Evolutionary conservation across 108 stramenopile species (phyloP), one percentile per base, ranked within the genome.

Genomic region (Mayamaea pseudoterrestris): DNA sequence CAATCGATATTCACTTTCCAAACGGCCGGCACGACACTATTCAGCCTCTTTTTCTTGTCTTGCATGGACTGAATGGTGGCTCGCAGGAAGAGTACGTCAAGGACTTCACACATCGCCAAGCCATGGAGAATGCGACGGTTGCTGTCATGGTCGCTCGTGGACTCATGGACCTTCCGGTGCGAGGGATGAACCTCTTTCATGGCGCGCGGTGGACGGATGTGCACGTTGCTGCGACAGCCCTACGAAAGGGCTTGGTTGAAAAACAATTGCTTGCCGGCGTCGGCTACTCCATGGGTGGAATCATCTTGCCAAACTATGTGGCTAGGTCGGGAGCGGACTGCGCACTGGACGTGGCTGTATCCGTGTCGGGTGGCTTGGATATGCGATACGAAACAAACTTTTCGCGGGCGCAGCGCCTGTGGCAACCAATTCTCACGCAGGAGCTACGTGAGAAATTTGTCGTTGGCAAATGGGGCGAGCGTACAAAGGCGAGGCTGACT

Each of bases 1-100:
- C 87, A 5, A 43, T 95, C 21, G 91, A 95, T 58, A 53, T 90
- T 41, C 61, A 74, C n/a, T 76, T 91, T 55, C 87, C 93, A 13
- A 29, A 20, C 16, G 37, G 20, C 0, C 60, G 76, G 9, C 74
- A 78, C 20, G 50, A 83, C 40, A 18, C 40, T 0, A 41, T 48
- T 11, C 69, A 76, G 39, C 91, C 91, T 5, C 60, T 93, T 8
- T 91, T 87, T 66, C 25, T 95, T 3, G 60, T 95, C 0, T 56
- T 95, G 28, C 94, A 95, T 67, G 94, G 94, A 6, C 66, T 95
- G 24, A 90, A 87, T 42, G 92, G 94, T 21, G 90, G 90, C 0
- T 68, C 63, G 24, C 50, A 64, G 3, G 91, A 95, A 63, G 76
- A 79, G 34, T 95, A 90, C 56, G 69, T 95, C 43, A 57, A 64